These are phyloP conservation scores for Pichia membranifaciens DNA, from an alignment of 805 yeast genomes.

Conservation along the genomic window DNA sequence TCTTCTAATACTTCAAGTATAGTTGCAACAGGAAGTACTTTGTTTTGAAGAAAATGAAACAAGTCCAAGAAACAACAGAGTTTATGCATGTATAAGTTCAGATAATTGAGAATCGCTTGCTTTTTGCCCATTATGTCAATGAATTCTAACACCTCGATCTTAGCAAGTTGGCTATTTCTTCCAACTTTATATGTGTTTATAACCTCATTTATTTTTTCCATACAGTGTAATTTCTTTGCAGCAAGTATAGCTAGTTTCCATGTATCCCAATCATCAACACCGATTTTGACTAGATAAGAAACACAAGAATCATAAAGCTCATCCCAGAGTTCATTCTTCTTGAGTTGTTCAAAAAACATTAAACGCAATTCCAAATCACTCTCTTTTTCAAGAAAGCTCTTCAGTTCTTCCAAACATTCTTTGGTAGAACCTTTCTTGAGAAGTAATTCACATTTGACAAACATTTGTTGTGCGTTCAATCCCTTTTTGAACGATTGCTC, in stretches of 20 bases:
- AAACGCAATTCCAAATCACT: conserved; percentile 62
- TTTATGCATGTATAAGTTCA: conserved; percentile 45
- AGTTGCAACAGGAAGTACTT: background rate
- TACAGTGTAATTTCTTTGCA: conserved; percentile 30
- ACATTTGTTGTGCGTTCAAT: conserved; percentile 58
- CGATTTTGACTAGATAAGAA: conserved; percentile 38
- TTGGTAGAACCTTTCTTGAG: conserved; percentile 30
- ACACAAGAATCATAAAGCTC: conserved; percentile 36
- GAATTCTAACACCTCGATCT: conserved; percentile 34
- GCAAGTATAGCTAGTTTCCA: conserved; percentile 57
- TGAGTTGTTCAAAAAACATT: conserved; percentile 44
- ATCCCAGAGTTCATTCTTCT: conserved; percentile 37
- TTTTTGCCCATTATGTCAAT: background rate
- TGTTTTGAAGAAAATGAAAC: conserved; percentile 17
- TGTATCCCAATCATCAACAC: conserved; percentile 70
- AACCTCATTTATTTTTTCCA: conserved; percentile 30
- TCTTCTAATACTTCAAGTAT: conserved; percentile 10
- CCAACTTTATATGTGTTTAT: conserved; percentile 33
- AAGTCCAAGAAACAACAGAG: conserved; percentile 64
- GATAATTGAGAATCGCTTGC: conserved; percentile 33
- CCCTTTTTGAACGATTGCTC: conserved; percentile 25
- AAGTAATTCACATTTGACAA: conserved; percentile 49
- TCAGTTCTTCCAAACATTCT: conserved; percentile 30
- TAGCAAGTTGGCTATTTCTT: conserved; percentile 54
- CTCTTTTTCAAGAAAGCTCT: conserved; percentile 31